Percentiles rank a stretch among this genome's conserved stretches.
Conservation (phyloP, 2,329 filamentous ascomycete genomes). For the Trichophyton mentagrophytes region DNA sequence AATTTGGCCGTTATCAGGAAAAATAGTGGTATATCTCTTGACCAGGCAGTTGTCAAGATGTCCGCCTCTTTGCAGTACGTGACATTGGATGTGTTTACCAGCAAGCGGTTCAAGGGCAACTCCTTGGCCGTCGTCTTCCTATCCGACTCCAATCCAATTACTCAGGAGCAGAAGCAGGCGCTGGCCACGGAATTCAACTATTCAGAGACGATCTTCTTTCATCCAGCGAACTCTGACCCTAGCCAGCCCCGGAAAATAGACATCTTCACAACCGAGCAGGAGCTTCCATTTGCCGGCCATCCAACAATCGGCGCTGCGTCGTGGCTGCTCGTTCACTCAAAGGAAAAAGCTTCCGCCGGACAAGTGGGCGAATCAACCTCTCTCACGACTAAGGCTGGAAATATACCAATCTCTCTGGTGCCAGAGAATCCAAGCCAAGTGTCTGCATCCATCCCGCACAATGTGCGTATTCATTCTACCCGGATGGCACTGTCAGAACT, state of each 20-base stretch:
- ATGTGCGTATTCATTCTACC: slow-evolving; percentile 48
- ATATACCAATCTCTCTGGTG: slow-evolving; percentile 29
- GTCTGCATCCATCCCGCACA: slow-evolving; percentile 53
- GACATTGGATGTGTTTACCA: slow-evolving; percentile 35
- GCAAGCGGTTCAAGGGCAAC: slow-evolving; percentile 39
- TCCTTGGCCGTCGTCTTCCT: slow-evolving; percentile 48
- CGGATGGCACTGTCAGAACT: slow-evolving; percentile 19
- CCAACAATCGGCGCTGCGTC: slow-evolving; percentile 46
- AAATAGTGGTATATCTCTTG: too few relatives aligned
- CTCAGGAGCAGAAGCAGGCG: slow-evolving; percentile 43
- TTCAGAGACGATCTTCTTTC: slow-evolving; percentile 52
- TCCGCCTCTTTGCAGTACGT: slow-evolving; percentile 21
- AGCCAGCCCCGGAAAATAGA: slow-evolving; percentile 37
- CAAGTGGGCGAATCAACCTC: slow-evolving; percentile 9
- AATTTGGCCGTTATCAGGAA: neutral
- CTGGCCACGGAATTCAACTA: slow-evolving; percentile 53
- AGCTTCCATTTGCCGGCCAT: slow-evolving; percentile 53
- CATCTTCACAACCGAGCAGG: slow-evolving; percentile 45
- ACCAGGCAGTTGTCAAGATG: slow-evolving; percentile 12
- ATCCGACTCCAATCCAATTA: slow-evolving; percentile 29
- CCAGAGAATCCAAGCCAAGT: slow-evolving; percentile 31
- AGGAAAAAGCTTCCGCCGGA: neutral
- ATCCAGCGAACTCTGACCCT: slow-evolving; percentile 38
- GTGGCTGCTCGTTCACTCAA: slow-evolving; percentile 33
- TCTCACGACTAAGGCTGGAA: slow-evolving; percentile 32